These are phyloP conservation scores for Begonia masoniana DNA, from an alignment of 306 rosid species.

Conservation along the genomic window DNA sequence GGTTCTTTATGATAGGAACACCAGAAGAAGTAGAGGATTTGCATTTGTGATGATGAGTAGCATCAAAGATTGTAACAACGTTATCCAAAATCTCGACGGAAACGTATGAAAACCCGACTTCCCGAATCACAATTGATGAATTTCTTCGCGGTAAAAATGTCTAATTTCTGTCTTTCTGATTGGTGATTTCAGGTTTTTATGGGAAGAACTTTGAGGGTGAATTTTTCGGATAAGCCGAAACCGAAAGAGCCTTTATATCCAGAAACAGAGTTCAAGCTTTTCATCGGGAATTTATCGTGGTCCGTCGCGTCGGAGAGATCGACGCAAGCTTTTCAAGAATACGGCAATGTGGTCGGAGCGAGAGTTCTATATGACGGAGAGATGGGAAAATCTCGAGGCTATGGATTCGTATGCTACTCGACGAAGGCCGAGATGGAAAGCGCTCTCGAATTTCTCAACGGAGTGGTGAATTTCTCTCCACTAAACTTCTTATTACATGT, in stretches of 20 bases:
- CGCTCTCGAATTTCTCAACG: constrained; percentile 53
- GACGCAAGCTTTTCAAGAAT: constrained; percentile 57
- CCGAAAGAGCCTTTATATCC: constrained; percentile 74
- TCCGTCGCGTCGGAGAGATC: constrained; percentile 66
- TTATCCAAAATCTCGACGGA: constrained; percentile 70
- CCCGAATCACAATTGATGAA: no score
- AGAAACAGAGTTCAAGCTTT: constrained; percentile 68
- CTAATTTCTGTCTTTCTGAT: no score
- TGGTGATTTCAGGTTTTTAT: constrained; percentile 39
- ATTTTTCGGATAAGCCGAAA: constrained; percentile 75
- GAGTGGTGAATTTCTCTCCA: constrained; percentile 31
- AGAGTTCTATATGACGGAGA: constrained; percentile 79
- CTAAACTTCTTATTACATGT: no score
- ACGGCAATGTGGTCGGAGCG: constrained; percentile 85
- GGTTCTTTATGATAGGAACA: constrained; percentile 80
- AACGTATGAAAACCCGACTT: constrained; percentile 33
- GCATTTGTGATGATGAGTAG: constrained; percentile 92
- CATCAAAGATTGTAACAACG: constrained; percentile 55
- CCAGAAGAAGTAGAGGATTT: constrained; percentile 90
- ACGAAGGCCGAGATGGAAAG: constrained; percentile 73
- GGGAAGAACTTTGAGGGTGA: constrained; percentile 84
- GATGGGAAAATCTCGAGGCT: constrained; percentile 79
- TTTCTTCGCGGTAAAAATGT: no score
- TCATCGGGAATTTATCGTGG: constrained; percentile 89
- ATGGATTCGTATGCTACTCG: constrained; percentile 73